Evolutionary conservation across 495 filamentous ascomycete species (phyloP).

Genomic region (Penicillium bialowiezense): DNA sequence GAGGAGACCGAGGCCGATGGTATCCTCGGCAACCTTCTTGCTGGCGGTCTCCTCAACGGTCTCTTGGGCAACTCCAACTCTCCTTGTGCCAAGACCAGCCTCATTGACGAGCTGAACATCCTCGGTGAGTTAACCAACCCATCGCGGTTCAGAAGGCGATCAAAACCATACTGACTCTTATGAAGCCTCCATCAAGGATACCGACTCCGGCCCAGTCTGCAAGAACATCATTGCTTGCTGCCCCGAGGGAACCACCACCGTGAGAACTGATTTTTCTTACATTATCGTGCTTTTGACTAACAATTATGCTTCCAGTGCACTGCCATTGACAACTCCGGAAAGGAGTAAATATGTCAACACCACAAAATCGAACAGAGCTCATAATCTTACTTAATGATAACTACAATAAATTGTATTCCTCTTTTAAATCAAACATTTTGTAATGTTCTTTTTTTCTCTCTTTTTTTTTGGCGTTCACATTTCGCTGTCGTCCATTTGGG

Average conservation of each 20-base stretch:
- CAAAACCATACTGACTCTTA: not conserved
- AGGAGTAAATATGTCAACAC: not conserved
- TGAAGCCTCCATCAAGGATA: not conserved
- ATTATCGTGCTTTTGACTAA: not conserved
- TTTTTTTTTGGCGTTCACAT: no score
- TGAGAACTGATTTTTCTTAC: not conserved
- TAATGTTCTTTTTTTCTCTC: no score
- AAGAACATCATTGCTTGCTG: conserved; percentile 8
- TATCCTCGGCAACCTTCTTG: conserved; percentile 1
- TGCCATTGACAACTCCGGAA: conserved; percentile 5
- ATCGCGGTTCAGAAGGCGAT: not conserved
- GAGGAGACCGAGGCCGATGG: conserved; percentile 1
- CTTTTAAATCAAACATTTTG: no score
- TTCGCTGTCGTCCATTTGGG: no score
- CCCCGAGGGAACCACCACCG: not conserved
- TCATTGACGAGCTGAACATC: conserved; percentile 2
- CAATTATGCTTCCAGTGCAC: not conserved
- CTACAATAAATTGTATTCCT: no score
- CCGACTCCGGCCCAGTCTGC: not conserved
- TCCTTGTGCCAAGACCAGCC: conserved; percentile 3
- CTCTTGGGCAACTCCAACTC: conserved; percentile 6
- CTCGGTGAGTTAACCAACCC: not conserved
- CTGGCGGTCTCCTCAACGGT: conserved; percentile 4
- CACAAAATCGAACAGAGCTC: not conserved
- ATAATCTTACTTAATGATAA: no score